Evolutionary conservation across 129 eudicot genomes (phyloP), one percentile per base, ranked within the genome.

Genomic region (Tanacetum coccineum): DNA sequence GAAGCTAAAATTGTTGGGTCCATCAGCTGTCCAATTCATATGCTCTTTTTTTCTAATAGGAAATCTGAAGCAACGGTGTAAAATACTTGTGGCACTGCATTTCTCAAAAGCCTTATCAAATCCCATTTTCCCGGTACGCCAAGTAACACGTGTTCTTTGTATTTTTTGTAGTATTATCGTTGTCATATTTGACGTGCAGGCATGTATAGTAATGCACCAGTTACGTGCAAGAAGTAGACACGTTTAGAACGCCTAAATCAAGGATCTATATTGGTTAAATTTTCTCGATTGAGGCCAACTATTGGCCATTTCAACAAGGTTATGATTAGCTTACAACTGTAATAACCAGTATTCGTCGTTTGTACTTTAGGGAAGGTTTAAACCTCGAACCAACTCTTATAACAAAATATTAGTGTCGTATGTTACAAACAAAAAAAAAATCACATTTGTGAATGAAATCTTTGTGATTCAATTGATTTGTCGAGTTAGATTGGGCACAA

Each of bases 1-100:
- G 81, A 81, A 76, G 73, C 69, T 71, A 19, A 60, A 42, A 46
- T 18, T 66, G 75, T 48, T 67, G 81, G 78, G 81, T 45, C 73
- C 77, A 60, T 58, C 11, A 30, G 20, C 10, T 75, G 76, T 76
- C 78, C 21, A 9, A 20, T 51, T 78, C 79, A 19, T 19, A 56
- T 45, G 52, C 77, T 74, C 59, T 45, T 61, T 65, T 49, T 19
- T 70, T 70, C 60, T 47, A 36, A 40, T 62, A 54, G 67, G 68
- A 65, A 60, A 75, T 70, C 44, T 64, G 48, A 76, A 81, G 32
- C 71, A 81, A 81, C 76, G 79, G 76, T 62, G 39, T 10, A 62
- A 67, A 81, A 71, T 67, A 45, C 22, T 66, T 73, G 49, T 69
- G 64, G 46, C 68, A n/a, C 10, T 44, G 32, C 70, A 73, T 58